phyloP scores from a whole-genome alignment of 2,329 filamentous ascomycete genomes.

The Colletotrichum zoysiae region DNA sequence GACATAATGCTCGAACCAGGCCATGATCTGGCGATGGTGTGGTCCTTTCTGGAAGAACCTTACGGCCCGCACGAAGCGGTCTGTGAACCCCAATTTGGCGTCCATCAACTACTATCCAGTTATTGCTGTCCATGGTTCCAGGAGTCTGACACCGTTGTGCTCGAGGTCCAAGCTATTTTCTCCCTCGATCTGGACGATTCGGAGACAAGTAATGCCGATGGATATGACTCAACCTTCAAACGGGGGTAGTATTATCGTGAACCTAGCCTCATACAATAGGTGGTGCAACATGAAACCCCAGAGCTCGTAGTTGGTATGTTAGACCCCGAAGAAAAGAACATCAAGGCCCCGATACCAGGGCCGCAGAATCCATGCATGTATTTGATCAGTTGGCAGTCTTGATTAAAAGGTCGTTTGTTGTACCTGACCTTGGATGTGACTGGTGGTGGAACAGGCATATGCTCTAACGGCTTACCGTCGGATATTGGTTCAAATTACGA shows the following conservation, averaged over 20 bases:
- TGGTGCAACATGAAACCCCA: conserved; percentile 54
- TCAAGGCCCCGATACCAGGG: conserved; percentile 30
- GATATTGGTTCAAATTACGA: conserved; percentile 54
- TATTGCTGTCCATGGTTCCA: conserved; percentile 55
- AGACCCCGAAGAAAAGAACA: conserved; percentile 39
- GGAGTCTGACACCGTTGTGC: conserved; percentile 52
- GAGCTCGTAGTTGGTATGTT: conserved; percentile 50
- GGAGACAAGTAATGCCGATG: conserved; percentile 60
- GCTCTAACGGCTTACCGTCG: conserved; percentile 61
- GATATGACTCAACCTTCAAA: conserved; percentile 57
- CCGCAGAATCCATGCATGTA: conserved; percentile 54
- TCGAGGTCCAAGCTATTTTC: conserved; percentile 56
- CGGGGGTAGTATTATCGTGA: conserved; percentile 66
- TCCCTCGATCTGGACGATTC: conserved; percentile 59
- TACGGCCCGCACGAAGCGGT: conserved; percentile 57
- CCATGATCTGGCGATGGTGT: conserved; percentile 58
- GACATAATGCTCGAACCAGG: conserved; percentile 48
- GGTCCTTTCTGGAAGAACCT: conserved; percentile 57
- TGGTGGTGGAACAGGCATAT: conserved; percentile 57
- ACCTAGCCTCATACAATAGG: conserved; percentile 55
- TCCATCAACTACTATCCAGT: conserved; percentile 62
- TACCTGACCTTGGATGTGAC: conserved; percentile 64
- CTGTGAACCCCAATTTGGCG: conserved; percentile 44
- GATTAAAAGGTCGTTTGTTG: conserved; percentile 54
- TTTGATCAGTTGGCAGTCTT: conserved; percentile 22